Percentiles rank a stretch among this genome's conserved stretches.
Conservation (phyloP, 306 rosid genomes). For the Prunus mume region DNA sequence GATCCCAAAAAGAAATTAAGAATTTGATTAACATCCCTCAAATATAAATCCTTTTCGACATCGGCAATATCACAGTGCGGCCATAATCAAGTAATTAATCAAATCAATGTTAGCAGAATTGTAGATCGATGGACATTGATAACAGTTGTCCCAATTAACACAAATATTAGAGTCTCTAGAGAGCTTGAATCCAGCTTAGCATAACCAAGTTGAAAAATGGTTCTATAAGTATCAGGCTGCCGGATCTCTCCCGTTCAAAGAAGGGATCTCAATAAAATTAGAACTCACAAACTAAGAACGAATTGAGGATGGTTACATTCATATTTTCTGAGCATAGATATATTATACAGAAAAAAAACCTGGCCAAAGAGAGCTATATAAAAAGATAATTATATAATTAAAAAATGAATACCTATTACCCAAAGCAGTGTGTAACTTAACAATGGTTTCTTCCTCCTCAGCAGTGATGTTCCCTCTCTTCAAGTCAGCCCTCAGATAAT, state of each 20-base stretch:
- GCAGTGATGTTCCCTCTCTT: slow-evolving; percentile 87
- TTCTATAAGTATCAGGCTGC: too few relatives aligned
- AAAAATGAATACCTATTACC: slow-evolving; percentile 61
- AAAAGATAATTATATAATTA: neutral
- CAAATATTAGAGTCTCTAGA: neutral
- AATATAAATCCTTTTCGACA: neutral
- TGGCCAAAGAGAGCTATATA: neutral
- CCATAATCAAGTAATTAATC: neutral
- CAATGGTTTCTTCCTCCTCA: slow-evolving; percentile 82
- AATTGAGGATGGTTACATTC: too few relatives aligned
- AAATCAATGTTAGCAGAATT: neutral
- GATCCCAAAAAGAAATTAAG: neutral
- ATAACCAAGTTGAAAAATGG: neutral
- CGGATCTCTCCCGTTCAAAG: neutral
- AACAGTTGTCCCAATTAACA: neutral
- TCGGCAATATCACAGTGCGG: neutral
- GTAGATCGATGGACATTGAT: neutral
- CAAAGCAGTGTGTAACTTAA: slow-evolving; percentile 61
- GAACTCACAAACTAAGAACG: too few relatives aligned
- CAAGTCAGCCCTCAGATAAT: slow-evolving; percentile 72
- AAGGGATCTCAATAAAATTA: too few relatives aligned
- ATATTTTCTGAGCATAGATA: too few relatives aligned
- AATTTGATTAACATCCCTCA: neutral
- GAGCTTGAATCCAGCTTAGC: neutral
- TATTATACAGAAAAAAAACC: too few relatives aligned